Percentiles rank a stretch among this genome's conserved stretches.
These are phyloP conservation scores for Saccharomycopsis sp. DNA, from an alignment of 805 yeast genomes.

Conservation along the genomic window DNA sequence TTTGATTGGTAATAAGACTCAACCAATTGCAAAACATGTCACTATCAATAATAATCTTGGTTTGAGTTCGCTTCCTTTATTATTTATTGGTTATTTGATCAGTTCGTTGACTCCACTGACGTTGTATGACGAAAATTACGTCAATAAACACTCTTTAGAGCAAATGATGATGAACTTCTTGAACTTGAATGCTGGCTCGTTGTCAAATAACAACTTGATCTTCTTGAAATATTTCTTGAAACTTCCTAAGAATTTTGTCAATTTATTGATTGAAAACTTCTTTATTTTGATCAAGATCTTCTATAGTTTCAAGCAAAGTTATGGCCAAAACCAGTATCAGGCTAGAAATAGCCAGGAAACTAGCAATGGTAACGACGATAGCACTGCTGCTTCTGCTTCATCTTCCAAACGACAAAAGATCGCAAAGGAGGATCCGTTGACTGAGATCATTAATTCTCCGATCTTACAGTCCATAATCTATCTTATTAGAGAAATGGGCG, in stretches of 20 bases:
- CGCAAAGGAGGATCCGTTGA: not conserved
- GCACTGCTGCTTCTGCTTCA: not conserved
- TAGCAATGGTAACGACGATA: slow-evolving; percentile 1
- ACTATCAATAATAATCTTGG: slow-evolving; percentile 48
- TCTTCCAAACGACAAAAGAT: not conserved
- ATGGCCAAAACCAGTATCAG: not conserved
- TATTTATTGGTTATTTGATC: slow-evolving; percentile 30
- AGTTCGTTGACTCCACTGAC: slow-evolving; percentile 23
- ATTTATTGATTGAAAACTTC: slow-evolving; percentile 41
- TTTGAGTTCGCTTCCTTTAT: slow-evolving; percentile 42
- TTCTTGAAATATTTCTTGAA: slow-evolving; percentile 27
- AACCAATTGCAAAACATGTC: slow-evolving; percentile 20
- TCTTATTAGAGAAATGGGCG: slow-evolving; percentile 20
- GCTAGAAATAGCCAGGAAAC: not conserved
- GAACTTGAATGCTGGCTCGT: slow-evolving; percentile 17
- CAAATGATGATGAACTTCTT: slow-evolving; percentile 18
- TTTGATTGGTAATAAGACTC: slow-evolving; percentile 25
- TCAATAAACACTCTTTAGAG: slow-evolving; percentile 22
- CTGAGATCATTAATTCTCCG: slow-evolving; percentile 15
- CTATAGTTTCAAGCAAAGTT: slow-evolving; percentile 26
- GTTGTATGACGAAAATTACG: slow-evolving; percentile 26
- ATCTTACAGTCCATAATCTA: slow-evolving; percentile 25
- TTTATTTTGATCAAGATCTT: slow-evolving; percentile 39
- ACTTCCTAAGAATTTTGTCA: slow-evolving; percentile 32
- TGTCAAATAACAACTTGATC: slow-evolving; percentile 17